Base-by-base conservation (phyloP, 1,139 yeast genomes). In the Taphrina wiesneri region DNA sequence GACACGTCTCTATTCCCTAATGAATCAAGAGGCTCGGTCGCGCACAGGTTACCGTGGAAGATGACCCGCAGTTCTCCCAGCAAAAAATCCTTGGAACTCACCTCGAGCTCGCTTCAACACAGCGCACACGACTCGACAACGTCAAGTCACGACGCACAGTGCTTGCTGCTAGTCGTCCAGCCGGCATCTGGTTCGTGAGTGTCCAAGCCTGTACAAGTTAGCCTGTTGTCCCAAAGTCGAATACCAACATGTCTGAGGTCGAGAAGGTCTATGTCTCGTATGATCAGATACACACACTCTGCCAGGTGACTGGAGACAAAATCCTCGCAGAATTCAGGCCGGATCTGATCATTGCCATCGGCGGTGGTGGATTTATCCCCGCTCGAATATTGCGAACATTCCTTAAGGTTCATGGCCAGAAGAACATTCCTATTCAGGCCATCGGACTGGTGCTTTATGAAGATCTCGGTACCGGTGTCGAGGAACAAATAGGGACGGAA, bases 351-450 rank as follows among this genome's bases (percentile, higher is more conserved):
- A 43, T 64, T 19, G 65, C 64, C 28, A 64, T 53, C 26, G 60
- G 88, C 74, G 96, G 96, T 70, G 96, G 98, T 73, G 98, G 98
- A 4, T 88, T 92, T 77, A 92, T 92, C 69, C 98, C 98, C 19
- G 97, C 98, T 32, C 85, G 98, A 76, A 92, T 92, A 79, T 83
- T 92, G 73, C 85, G 98, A 77, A 86, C 97, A 0, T 92, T 92
- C 78, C 81, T 92, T 73, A 91, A 90, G 77, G 86, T 86, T 70
- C 88, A 88, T 65, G 96, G 96, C 67, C 83, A 88, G 70, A 91
- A 93, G 73, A 91, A 90, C 76, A 89, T 91, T 69, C 89, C 96
- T 72, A 90, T 92, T 74, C 93, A 90, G 85, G 97, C 98, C 66
- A 90, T 92, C 73, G 95, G 95, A 56, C 82, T 92, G 71, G 90